phyloP scores from a whole-genome alignment of 768 basidiomycete species.

The Podaxis sp. region DNA sequence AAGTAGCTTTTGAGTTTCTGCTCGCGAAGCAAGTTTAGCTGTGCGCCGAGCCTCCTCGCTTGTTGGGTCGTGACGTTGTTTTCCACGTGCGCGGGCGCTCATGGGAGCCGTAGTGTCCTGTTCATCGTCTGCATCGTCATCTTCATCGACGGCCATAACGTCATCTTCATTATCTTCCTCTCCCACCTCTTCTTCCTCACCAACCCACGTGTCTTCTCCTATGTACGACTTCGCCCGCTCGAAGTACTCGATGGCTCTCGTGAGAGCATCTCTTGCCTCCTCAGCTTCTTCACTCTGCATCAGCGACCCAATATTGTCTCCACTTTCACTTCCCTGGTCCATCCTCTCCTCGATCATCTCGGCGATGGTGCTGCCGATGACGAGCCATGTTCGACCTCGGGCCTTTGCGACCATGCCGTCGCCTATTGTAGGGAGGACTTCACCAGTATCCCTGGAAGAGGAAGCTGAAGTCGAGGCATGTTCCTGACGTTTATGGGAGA shows the following conservation, averaged over 20 bases:
- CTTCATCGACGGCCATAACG: neutral
- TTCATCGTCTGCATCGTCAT: constrained; percentile 11
- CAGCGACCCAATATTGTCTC: constrained; percentile 27
- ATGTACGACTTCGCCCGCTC: constrained; percentile 37
- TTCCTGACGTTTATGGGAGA: neutral
- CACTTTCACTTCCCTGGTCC: constrained; percentile 40
- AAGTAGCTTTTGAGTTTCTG: neutral
- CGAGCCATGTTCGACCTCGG: constrained; percentile 55
- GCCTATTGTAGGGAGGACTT: neutral
- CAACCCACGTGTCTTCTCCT: constrained; percentile 14
- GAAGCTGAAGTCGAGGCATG: neutral
- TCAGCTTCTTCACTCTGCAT: constrained; percentile 48
- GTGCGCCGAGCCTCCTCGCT: neutral
- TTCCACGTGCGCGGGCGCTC: constrained; percentile 12
- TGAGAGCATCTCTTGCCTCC: constrained; percentile 54
- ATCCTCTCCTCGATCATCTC: constrained; percentile 57
- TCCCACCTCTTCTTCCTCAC: constrained; percentile 13
- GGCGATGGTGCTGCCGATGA: constrained; percentile 52
- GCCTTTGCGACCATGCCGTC: constrained; percentile 35
- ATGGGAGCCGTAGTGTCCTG: neutral
- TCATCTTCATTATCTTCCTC: constrained; percentile 14
- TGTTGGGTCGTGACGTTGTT: constrained; percentile 2
- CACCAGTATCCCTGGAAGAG: neutral
- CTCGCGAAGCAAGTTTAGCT: neutral
- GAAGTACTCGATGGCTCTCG: constrained; percentile 43